Conservation (phyloP, 225 moss, liverwort and hornwort species). For the Anthoceros angustus region DNA sequence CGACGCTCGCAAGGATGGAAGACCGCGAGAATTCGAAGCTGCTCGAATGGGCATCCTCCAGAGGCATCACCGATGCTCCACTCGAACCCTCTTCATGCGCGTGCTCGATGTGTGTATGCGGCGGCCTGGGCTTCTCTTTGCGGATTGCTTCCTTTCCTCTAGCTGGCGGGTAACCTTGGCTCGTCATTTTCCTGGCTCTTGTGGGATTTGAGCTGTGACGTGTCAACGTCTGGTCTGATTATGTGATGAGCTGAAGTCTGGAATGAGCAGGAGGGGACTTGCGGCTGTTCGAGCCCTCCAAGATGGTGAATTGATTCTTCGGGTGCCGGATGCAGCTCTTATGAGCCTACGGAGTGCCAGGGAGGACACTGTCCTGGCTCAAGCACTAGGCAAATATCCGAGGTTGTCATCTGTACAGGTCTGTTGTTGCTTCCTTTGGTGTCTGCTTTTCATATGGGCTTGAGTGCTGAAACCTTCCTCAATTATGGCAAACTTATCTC, state of each 20-base stretch:
- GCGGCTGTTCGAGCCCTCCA: constrained; percentile 56
- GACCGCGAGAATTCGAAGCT: constrained; percentile 19
- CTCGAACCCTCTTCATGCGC: constrained; percentile 2
- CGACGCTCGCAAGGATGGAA: not conserved
- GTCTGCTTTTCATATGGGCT: not conserved
- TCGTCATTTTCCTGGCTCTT: not conserved
- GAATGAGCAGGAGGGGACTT: constrained; percentile 53
- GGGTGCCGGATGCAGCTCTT: constrained; percentile 65
- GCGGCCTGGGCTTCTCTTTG: constrained; percentile 34
- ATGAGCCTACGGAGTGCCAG: constrained; percentile 63
- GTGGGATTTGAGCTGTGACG: not conserved
- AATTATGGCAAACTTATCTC: not conserved
- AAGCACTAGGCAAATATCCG: constrained; percentile 26
- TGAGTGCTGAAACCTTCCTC: not conserved
- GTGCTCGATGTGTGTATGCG: not conserved
- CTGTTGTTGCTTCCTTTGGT: constrained; percentile 5
- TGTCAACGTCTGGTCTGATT: not conserved
- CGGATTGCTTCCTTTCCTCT: constrained; percentile 44
- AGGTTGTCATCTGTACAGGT: constrained; percentile 64
- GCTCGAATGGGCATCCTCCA: constrained; percentile 47
- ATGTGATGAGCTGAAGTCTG: constrained; percentile 2
- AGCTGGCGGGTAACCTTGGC: constrained; percentile 53
- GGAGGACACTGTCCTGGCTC: constrained; percentile 44
- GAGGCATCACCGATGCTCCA: constrained; percentile 39
- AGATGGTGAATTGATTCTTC: constrained; percentile 61